Base-by-base conservation (phyloP, 2,329 filamentous ascomycete species). In the Orbilia brochopaga region DNA sequence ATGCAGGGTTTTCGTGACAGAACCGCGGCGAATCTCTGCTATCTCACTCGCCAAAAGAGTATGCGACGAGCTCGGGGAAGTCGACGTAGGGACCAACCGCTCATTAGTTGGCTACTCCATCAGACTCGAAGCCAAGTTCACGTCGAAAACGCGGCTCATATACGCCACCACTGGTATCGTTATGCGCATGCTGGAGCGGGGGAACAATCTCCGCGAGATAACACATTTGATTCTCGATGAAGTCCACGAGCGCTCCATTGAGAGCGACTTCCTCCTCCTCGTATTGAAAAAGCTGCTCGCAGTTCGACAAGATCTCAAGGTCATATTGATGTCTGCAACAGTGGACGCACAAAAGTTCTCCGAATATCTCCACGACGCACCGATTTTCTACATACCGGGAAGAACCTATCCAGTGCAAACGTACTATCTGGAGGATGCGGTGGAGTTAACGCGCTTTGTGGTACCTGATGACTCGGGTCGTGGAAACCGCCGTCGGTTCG, bases 161-260 rank as follows among this genome's bases (percentile, higher is more conserved):
- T 99, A 92, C 80, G 94, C 94, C 59, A 97, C 89, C 1, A 89
- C 87, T 4, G 87, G 94, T 81, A 96, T 99, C 66, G 91, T 99
- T n/a, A 90, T 99, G 83, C 88, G 94, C 27, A 97, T 99, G 93
- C 83, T 99, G 13, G 94, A 99, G 79, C 88, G 89, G 7, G 90
- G 91, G 0, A 90, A 91, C 74, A 90, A 95, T 63, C 85, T 99
- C 48, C 85, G 87, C 65, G 93, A 97, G 74, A 88, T 99, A 58
- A 96, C 93, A 0, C 94, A 97, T 80, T 82, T 99, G 69, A 87
- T 99, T 51, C 87, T 99, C n/a, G 94, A 99, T 77, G 94, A 99
- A 80, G 93, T 97, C 1, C 94, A 99, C 78, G 94, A 99, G 79
- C 87, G 93, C 73, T 90, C 91, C 11, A 97, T 99, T 75, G 94